phyloP scores from a whole-genome alignment of 768 basidiomycete genomes.

The Paxillus involutus region DNA sequence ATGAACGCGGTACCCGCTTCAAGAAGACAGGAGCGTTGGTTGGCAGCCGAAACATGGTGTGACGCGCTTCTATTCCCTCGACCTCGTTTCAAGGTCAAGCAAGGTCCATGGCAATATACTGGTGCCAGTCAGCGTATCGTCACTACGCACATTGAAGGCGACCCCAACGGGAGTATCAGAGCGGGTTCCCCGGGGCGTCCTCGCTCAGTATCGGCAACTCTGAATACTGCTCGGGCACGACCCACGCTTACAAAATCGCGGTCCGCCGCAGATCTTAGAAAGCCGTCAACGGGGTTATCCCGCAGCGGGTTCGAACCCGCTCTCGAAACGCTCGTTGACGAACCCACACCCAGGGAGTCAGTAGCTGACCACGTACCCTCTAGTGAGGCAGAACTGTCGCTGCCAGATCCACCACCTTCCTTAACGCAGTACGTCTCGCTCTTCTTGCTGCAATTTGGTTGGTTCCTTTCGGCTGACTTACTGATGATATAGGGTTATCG shows the following conservation, averaged over 20 bases:
- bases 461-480: neutral
- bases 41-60: conserved; percentile 79
- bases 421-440: conserved; percentile 41
- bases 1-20: conserved; percentile 23
- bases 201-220: conserved; percentile 17
- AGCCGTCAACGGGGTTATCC: neutral
- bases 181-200: conserved; percentile 19
- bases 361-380: neutral
- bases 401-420: conserved; percentile 61
- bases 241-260: conserved; percentile 18
- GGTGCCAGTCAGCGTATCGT: conserved; percentile 36
- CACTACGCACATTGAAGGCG: conserved; percentile 42
- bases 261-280: conserved; percentile 18
- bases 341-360: conserved; percentile 2
- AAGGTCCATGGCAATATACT: conserved; percentile 19
- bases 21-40: conserved; percentile 61
- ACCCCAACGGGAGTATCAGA: neutral
- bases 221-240: neutral
- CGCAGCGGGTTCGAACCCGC: conserved; percentile 17
- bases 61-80: conserved; percentile 77
- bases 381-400: conserved; percentile 49
- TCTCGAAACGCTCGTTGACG: conserved; percentile 16
- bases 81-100: conserved; percentile 62
- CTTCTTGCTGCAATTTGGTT: neutral
- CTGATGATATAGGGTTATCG: conserved; percentile 52